Base-by-base conservation (phyloP, 2,329 filamentous ascomycete genomes). In the Trichoderma afroharzianum region DNA sequence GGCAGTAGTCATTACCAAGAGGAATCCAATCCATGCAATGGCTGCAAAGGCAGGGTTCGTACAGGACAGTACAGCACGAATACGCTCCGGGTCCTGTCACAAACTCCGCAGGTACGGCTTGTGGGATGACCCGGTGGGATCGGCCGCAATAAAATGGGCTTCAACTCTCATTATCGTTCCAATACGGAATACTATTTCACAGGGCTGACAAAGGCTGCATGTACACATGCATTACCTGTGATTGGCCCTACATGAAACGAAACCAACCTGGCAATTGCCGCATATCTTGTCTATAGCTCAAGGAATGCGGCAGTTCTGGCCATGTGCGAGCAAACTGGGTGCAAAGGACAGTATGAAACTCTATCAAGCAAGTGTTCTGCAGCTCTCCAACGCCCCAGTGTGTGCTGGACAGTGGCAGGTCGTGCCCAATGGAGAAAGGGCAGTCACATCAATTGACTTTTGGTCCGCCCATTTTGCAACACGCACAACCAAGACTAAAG, bases 321-420 rank as follows among this genome's bases (percentile, higher is more conserved):
- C 32, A 14, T 32, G 57, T 68, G 66, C 47, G 36, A 43, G 66
- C 55, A 50, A n/a, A 21, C 30, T 55, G 63, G 53, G 50, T 50
- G 24, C 26, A 67, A 67, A 67, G 55, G 24, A 9, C 18, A 68
- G 63, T 63, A 47, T 55, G 57, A 62, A 71, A 68, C 50, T 71
- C 62, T 57, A 71, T 68, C 69, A 15, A 28, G 39, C 47, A 68
- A 39, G 59, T 70, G 68, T 47, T 47, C 50, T 21, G 21, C 61
- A 18, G 43, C n/a, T n/a, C 28, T 59, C 21, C 58, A 43, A n/a
- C 33, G 55, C 63, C 63, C 30, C 43, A 33, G 43, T 66, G 30
- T 66, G 30, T 18, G 63, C 62, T 21, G 36, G 62, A 58, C 33
- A 36, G 63, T 43, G 21, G 15, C 12, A 36, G 12, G 24, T 3